phyloP scores from a whole-genome alignment of 306 rosid species.

The Dryas alaskensis region DNA sequence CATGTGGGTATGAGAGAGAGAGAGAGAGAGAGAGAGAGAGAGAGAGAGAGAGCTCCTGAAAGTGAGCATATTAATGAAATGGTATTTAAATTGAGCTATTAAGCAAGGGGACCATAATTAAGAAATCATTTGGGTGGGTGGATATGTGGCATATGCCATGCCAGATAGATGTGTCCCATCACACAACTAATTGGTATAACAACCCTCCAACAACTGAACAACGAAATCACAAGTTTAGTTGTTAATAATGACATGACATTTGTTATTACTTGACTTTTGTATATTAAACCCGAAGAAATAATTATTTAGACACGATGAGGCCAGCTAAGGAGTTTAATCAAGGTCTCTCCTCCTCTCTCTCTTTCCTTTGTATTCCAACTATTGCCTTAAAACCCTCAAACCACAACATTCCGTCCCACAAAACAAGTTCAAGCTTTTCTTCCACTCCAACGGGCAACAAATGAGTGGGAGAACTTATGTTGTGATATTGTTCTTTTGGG shows the following conservation, averaged over 20 bases:
- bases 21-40: no score
- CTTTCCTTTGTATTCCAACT: not conserved
- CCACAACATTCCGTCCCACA: conserved; percentile 6
- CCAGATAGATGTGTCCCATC: conserved; percentile 41
- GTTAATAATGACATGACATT: conserved; percentile 42
- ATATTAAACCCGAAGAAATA: conserved; percentile 7
- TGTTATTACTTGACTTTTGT: conserved; percentile 11
- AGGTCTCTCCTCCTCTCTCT: conserved; percentile 18
- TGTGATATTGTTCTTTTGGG: conserved; percentile 80
- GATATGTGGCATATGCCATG: conserved; percentile 14
- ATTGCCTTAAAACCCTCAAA: conserved; percentile 15
- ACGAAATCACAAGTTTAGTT: conserved; percentile 40
- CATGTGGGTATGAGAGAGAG: no score
- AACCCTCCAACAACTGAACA: conserved; percentile 69
- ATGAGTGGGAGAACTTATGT: conserved; percentile 69
- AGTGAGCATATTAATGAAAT: not conserved
- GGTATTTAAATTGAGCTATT: not conserved
- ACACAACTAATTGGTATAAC: conserved; percentile 43
- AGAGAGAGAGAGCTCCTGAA: no score
- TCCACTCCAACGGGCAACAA: conserved; percentile 21
- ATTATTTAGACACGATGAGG: conserved; percentile 37
- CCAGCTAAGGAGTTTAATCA: conserved; percentile 47
- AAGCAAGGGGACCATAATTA: not conserved
- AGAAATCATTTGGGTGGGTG: conserved; percentile 10
- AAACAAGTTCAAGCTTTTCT: not conserved